phyloP scores from a whole-genome alignment of 768 basidiomycete species.

The Mycena olivaceomarginata region DNA sequence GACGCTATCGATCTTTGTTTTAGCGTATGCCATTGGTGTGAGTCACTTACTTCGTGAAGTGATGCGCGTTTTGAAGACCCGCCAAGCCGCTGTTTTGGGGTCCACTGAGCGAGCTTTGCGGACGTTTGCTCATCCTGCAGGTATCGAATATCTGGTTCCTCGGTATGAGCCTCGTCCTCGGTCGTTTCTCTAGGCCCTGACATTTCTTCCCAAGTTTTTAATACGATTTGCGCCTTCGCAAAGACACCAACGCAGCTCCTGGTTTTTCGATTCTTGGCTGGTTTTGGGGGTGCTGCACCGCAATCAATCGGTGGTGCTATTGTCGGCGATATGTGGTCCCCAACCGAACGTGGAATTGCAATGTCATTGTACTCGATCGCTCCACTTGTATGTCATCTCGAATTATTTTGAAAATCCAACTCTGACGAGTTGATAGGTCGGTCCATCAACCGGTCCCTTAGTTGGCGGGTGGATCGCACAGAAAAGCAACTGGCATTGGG shows the following conservation, averaged over 20 bases:
- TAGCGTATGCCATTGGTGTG: slow-evolving; percentile 61
- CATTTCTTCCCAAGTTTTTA: slow-evolving; percentile 60
- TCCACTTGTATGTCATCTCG: slow-evolving; percentile 50
- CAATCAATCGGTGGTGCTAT: slow-evolving; percentile 77
- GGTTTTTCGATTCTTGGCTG: slow-evolving; percentile 77
- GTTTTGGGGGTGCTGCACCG: slow-evolving; percentile 80
- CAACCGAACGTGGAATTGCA: slow-evolving; percentile 73
- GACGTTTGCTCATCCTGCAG: slow-evolving; percentile 70
- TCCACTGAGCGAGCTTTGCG: slow-evolving; percentile 48
- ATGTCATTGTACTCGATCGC: slow-evolving; percentile 73
- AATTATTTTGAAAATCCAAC: not conserved
- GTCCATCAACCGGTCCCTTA: slow-evolving; percentile 60
- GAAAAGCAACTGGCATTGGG: slow-evolving; percentile 74
- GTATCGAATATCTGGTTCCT: slow-evolving; percentile 76
- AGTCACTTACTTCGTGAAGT: slow-evolving; percentile 35
- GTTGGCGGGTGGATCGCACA: slow-evolving; percentile 68
- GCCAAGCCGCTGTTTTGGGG: not conserved
- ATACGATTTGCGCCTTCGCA: slow-evolving; percentile 70
- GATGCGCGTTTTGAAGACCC: not conserved
- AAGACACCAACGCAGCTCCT: slow-evolving; percentile 70
- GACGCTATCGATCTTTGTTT: slow-evolving; percentile 58
- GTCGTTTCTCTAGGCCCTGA: not conserved
- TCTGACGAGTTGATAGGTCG: slow-evolving; percentile 53
- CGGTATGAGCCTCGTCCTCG: slow-evolving; percentile 49
- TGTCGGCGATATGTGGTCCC: slow-evolving; percentile 69